Base-by-base conservation (phyloP, 2,329 filamentous ascomycete species). In the Tolypocladium inflatum region DNA sequence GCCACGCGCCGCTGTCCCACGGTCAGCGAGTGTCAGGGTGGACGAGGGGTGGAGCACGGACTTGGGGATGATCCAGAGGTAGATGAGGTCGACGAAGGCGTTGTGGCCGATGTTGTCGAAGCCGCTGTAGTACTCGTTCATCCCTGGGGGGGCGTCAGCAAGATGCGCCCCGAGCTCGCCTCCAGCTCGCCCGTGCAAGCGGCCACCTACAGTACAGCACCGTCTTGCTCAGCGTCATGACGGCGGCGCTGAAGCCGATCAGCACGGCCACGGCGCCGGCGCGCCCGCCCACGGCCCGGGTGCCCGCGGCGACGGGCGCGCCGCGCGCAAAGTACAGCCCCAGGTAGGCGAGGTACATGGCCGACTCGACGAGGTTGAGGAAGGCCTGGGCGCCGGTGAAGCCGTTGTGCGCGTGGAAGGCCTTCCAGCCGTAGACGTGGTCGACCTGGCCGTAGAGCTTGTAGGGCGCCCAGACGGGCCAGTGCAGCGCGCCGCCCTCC, bases 361-460 rank as follows among this genome's bases (percentile, higher is more conserved):
- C 58, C 3, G 82, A 85, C 78, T 94, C 90, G 57, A 89, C 64
- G 8, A 83, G 71, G 67, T 93, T 94, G 63, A 92, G 69, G 8
- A 77, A 65, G 35, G 81, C 81, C 78, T 96, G 91, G 42, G 90
- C 90, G 48, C 80, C 82, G 0, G 89, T 89, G 73, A 95, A 96
- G 41, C 91, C 90, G 68, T 86, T 85, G 26, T 78, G 71, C 19
- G 78, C 78, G 60, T 89, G 74, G 70, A 81, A 90, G 4, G 88
- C 86, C 65, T 87, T 85, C 77, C 81, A 87, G 45, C 91, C 90
- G 75, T 96, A 96, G 38, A 93, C 79, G 71, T 91, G 79, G 73
- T 96, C 91, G 63, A 96, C 78, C 55, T 79, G 76, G 58, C 87
- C 89, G 75, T 96, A 96, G 1, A 95, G 82, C 67, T 81, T 83